Conservation (phyloP, 2,329 filamentous ascomycete species). For the Leptosphaerulina australis region DNA sequence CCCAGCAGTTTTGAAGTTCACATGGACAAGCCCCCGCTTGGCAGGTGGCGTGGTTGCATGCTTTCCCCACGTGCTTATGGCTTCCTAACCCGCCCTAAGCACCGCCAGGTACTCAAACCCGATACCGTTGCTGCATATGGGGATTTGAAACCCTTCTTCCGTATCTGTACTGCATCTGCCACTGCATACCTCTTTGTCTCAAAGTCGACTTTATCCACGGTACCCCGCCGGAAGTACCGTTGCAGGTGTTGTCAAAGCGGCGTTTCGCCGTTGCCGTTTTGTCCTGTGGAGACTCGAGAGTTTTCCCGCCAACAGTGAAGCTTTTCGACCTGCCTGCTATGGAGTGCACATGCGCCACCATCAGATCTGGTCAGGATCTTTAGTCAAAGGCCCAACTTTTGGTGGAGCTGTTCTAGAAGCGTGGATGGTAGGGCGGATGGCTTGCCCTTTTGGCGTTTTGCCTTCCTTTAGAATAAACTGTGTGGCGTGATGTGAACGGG, state of each 20-base stretch:
- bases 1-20: conserved; percentile 33
- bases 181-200: neutral
- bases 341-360: neutral
- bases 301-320: conserved; percentile 13
- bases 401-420: conserved; percentile 13
- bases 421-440: conserved; percentile 7
- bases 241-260: neutral
- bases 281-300: neutral
- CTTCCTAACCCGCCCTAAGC: neutral
- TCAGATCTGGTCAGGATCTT: neutral
- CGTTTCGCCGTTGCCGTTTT: neutral
- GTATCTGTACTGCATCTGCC: neutral
- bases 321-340: conserved; percentile 8
- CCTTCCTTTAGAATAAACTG: neutral
- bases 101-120: neutral
- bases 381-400: neutral
- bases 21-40: conserved; percentile 41
- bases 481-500: neutral
- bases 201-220: neutral
- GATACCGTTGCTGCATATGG: neutral
- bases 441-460: conserved; percentile 8
- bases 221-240: conserved; percentile 11
- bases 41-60: conserved; percentile 30
- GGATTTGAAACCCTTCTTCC: neutral
- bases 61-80: conserved; percentile 48